Evolutionary conservation across 768 basidiomycete species (phyloP), one percentile per base, ranked within the genome.

Genomic region (Lyophyllum atratum): DNA sequence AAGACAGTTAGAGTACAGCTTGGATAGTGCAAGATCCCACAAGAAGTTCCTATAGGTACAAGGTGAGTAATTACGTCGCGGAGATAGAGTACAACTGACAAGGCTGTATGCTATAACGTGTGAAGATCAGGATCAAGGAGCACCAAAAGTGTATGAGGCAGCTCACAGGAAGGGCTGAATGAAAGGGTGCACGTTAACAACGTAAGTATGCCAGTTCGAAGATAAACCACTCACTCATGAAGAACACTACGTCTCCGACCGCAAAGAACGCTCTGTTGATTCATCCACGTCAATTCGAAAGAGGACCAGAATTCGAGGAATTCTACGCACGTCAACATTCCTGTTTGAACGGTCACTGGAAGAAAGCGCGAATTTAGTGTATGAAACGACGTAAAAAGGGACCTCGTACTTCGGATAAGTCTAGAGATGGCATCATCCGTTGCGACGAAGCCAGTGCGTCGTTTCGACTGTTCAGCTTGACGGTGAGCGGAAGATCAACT

Each of bases 1-100:
- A 5, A 81, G 68, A 51, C 78, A 80, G 52, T 81, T 82, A 19
- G 77, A 55, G 61, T 82, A 82, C 8, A 82, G 70, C 52, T 80
- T 81, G 1, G 78, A 73, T 14, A 82, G 67, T 11, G 78, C 70
- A 21, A 82, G 67, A 58, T 81, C 80, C 76, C 77, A 82, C 9
- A 80, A 56, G 61, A 82, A 82, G 61, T 81, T 82, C 24, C 79
- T 77, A 46, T 1, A 44, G 19, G 28, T 5, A n/a, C 10, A 10
- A 7, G 21, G 12, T 21, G 19, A 25, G 42, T 2, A 12, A 19
- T 22, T 21, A 58, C 24, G 31, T n/a, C 25, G 9, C 29, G 40
- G 2, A 39, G 22, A 24, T 25, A 4, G 4, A 25, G 17, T 9
- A n/a, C 28, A 10, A 68, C 78, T 66, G 61, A 80, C 78, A 80